A percentile compares a stretch with the other conserved stretches of the same genome.
These are phyloP conservation scores for Venturia aucupariae DNA, from an alignment of 2,329 filamentous ascomycete genomes.

Conservation along the genomic window DNA sequence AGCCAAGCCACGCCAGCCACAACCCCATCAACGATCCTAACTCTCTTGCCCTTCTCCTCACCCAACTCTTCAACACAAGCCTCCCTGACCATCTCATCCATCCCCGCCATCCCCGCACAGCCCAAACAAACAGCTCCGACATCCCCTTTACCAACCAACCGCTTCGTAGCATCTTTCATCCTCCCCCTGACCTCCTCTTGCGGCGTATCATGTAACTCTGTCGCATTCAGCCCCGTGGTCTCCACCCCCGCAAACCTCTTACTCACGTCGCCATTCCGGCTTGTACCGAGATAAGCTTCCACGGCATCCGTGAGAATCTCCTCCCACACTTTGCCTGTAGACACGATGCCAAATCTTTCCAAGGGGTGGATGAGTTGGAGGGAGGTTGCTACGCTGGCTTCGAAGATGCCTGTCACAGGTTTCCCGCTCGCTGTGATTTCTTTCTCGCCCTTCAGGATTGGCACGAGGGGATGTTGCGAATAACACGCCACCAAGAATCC, in stretches of 20 bases:
- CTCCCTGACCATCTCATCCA: slow-evolving; percentile 65
- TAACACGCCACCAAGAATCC: slow-evolving; percentile 85
- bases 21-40: slow-evolving; percentile 74
- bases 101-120: slow-evolving; percentile 83
- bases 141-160: slow-evolving; percentile 47
- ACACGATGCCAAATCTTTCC: slow-evolving; percentile 73
- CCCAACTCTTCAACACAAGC: slow-evolving; percentile 59
- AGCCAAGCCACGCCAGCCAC: slow-evolving; percentile 58
- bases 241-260: slow-evolving; percentile 66
- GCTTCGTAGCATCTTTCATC: slow-evolving; percentile 61
- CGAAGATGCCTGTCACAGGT: slow-evolving; percentile 75
- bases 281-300: slow-evolving; percentile 49
- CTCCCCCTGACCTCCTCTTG: slow-evolving; percentile 54
- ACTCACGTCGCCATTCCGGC: slow-evolving; percentile 19
- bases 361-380: slow-evolving; percentile 44
- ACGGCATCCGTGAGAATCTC: slow-evolving; percentile 60
- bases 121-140: slow-evolving; percentile 70
- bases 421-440: slow-evolving; percentile 29
- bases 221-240: slow-evolving; percentile 71
- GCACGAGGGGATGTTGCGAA: slow-evolving; percentile 71
- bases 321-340: slow-evolving; percentile 80
- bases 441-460: slow-evolving; percentile 43
- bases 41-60: slow-evolving; percentile 43
- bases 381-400: slow-evolving; percentile 63
- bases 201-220: slow-evolving; percentile 64